A percentile compares a stretch with the other conserved stretches of the same genome.
These are phyloP conservation scores for Lomentospora prolificans DNA, from an alignment of 2,329 filamentous ascomycete species.

Conservation along the genomic window DNA sequence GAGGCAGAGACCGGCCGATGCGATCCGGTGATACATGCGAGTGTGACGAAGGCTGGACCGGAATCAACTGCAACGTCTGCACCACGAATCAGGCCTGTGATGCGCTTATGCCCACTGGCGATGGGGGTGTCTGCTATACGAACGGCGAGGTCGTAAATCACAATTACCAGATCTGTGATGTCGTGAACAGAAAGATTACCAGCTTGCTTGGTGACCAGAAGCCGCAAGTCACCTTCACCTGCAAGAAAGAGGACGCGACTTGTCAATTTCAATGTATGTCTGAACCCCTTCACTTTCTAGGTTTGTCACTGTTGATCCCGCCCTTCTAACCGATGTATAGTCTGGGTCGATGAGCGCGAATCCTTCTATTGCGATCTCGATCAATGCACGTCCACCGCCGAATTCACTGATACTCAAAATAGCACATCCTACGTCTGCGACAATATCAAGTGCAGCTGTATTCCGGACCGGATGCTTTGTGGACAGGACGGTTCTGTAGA, in stretches of 20 bases:
- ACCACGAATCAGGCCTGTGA: constrained; percentile 74
- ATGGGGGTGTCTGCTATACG: constrained; percentile 84
- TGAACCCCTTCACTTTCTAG: constrained; percentile 2
- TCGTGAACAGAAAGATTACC: constrained; percentile 90
- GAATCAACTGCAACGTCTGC: constrained; percentile 98
- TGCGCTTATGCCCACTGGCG: constrained; percentile 71
- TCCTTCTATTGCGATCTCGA: constrained; percentile 93
- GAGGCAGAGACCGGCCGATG: constrained; percentile 68
- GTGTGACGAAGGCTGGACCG: constrained; percentile 88
- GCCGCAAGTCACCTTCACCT: constrained; percentile 91
- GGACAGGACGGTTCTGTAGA: constrained; percentile 87
- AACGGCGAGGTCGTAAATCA: constrained; percentile 83
- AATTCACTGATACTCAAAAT: constrained; percentile 62
- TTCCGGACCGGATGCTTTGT: constrained; percentile 87
- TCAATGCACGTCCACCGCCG: constrained; percentile 64
- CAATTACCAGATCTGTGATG: constrained; percentile 96
- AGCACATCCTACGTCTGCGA: constrained; percentile 78
- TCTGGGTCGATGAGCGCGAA: constrained; percentile 90
- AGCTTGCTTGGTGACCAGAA: constrained; percentile 75
- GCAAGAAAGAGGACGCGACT: constrained; percentile 60
- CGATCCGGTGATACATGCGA: constrained; percentile 63
- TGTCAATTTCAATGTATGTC: constrained; percentile 90
- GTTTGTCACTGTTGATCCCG: background rate
- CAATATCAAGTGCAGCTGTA: constrained; percentile 76
- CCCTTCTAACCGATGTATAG: constrained; percentile 28